A percentile compares a stretch with the other conserved stretches of the same genome.
Evolutionary conservation across 1,284 basidiomycete genomes (phyloP).

Genomic region (Cryptococcus sp.): DNA sequence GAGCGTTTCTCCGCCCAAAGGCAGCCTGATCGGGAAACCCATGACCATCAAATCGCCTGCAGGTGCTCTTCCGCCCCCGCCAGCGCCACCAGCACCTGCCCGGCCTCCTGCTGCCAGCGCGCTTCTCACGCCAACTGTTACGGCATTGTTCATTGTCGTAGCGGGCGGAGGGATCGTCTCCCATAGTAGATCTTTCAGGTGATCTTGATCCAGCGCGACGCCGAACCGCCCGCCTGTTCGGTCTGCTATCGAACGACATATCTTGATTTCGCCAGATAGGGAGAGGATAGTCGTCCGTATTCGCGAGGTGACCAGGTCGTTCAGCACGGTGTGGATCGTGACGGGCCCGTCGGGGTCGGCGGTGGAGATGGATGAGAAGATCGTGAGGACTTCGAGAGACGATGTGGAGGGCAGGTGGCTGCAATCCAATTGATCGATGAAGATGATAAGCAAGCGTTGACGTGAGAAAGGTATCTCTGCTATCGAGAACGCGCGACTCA

Average conservation of each 20-base stretch:
- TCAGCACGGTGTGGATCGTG: constrained; percentile 84
- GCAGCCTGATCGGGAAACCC: constrained; percentile 94
- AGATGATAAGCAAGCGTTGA: background rate
- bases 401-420: constrained; percentile 95
- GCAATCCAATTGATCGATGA: background rate
- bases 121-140: constrained; percentile 48
- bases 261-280: constrained; percentile 94
- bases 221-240: constrained; percentile 89
- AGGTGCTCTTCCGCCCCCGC: constrained; percentile 57
- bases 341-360: constrained; percentile 84
- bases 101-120: constrained; percentile 56
- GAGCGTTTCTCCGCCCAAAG: constrained; percentile 75
- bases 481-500: constrained; percentile 45
- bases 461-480: too few species aligned
- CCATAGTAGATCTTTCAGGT: constrained; percentile 92
- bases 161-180: constrained; percentile 95
- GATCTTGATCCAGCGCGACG: constrained; percentile 94
- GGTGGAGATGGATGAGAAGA: constrained; percentile 93
- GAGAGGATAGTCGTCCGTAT: constrained; percentile 92
- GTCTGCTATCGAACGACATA: constrained; percentile 86
- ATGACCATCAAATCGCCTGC: constrained; percentile 95
- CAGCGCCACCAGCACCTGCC: constrained; percentile 16
- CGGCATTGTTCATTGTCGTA: constrained; percentile 58
- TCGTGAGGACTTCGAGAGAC: constrained; percentile 87
- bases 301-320: constrained; percentile 73